Percentiles rank a stretch among this genome's conserved stretches.
Evolutionary conservation across 139 green algal genomes (phyloP).

Genomic region (Chlamydomonas sp.): DNA sequence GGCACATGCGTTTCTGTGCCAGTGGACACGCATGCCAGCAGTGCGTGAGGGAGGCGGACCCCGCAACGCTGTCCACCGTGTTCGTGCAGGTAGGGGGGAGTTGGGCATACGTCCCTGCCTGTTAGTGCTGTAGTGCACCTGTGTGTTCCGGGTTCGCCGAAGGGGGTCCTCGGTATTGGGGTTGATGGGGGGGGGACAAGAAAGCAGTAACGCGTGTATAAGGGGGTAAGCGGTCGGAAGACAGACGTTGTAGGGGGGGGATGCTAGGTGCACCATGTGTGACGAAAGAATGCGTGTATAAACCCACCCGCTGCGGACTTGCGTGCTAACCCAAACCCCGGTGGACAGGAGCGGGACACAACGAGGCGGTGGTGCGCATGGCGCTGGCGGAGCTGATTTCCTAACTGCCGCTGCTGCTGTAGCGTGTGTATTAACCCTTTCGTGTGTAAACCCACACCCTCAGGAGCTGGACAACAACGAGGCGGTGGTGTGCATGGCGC

Average conservation of each 20-base stretch:
- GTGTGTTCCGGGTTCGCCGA: no score
- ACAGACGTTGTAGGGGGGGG: no score
- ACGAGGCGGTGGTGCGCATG: constrained; percentile 86
- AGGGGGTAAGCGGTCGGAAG: no score
- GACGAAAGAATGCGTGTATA: no score
- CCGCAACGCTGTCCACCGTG: constrained; percentile 60
- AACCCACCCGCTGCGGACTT: no score
- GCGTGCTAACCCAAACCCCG: background rate
- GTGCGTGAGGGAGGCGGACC: constrained; percentile 91
- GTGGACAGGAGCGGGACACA: constrained; percentile 80
- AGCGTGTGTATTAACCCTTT: no score
- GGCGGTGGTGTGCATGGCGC: constrained; percentile 76
- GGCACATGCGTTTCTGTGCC: background rate
- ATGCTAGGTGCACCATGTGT: no score
- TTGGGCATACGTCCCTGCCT: background rate
- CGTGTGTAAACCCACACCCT: background rate
- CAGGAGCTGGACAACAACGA: constrained; percentile 91
- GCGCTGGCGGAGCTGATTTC: constrained; percentile 74
- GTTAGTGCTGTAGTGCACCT: background rate
- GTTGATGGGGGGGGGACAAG: no score
- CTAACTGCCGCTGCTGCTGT: no score
- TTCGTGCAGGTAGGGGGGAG: constrained; percentile 63
- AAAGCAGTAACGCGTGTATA: no score
- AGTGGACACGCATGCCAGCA: no score
- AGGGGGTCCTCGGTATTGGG: no score